phyloP scores from a whole-genome alignment of 352 stramenopile genomes.

The Globisporangium polare region DNA sequence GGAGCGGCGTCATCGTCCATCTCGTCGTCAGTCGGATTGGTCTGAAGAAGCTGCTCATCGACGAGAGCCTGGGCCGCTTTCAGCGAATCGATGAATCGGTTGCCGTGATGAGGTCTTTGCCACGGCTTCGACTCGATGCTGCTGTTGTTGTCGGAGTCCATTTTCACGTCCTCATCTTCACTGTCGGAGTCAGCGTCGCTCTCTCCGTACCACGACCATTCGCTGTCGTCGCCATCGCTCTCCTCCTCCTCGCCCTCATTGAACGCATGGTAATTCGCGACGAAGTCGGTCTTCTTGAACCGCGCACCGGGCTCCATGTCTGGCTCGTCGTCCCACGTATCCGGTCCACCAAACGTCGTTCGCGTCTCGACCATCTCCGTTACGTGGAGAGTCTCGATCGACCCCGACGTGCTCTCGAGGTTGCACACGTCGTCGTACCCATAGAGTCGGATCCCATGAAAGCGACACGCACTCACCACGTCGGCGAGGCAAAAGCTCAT shows the following conservation, averaged over 20 bases:
- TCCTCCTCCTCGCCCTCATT: constrained; percentile 36
- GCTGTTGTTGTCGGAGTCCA: constrained; percentile 8
- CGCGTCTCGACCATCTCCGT: constrained; percentile 66
- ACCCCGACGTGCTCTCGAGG: constrained; percentile 22
- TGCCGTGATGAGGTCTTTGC: constrained; percentile 20
- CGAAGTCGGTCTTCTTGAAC: constrained; percentile 61
- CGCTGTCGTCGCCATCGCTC: constrained; percentile 38
- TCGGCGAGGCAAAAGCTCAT: constrained; percentile 52
- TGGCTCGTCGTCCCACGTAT: constrained; percentile 34
- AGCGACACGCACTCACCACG: constrained; percentile 55
- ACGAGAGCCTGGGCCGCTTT: constrained; percentile 37
- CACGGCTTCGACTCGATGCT: constrained; percentile 17
- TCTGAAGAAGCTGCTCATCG: constrained; percentile 36
- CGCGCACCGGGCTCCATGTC: constrained; percentile 47
- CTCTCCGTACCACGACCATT: constrained; percentile 60
- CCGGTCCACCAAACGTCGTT: constrained; percentile 19
- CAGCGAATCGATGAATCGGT: constrained; percentile 46
- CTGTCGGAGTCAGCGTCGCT: constrained; percentile 53
- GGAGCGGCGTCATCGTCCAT: constrained; percentile 31
- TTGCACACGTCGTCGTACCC: constrained; percentile 77
- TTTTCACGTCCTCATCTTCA: constrained; percentile 21
- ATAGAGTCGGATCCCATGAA: constrained; percentile 71
- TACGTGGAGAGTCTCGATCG: constrained; percentile 42
- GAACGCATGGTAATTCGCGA: constrained; percentile 49
- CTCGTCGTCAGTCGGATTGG: constrained; percentile 29